These are phyloP conservation scores for Aphanomyces euteiches DNA, from an alignment of 352 stramenopile genomes.

Conservation along the genomic window DNA sequence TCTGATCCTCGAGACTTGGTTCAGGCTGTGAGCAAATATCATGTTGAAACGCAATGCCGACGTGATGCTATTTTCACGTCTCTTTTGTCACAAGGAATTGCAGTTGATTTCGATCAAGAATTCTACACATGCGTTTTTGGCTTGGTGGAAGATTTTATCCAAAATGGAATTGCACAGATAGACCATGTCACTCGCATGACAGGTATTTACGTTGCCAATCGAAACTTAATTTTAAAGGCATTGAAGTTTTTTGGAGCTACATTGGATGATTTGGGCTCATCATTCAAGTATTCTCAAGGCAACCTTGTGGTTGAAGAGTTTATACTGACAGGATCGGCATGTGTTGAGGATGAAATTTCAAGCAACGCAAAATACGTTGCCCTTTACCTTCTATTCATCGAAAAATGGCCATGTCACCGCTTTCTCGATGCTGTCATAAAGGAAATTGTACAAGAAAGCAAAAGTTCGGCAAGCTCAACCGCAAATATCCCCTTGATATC, in stretches of 20 bases:
- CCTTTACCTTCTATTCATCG: slow-evolving; percentile 23
- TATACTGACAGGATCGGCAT: slow-evolving; percentile 7
- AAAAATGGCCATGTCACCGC: slow-evolving; percentile 10
- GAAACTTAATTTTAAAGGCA: slow-evolving; percentile 15
- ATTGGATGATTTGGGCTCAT: background rate
- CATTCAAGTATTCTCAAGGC: background rate
- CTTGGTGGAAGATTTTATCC: slow-evolving; percentile 14
- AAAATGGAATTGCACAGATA: background rate
- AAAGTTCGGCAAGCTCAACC: too few relatives aligned
- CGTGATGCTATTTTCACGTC: background rate
- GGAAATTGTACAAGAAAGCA: too few relatives aligned
- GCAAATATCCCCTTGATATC: too few relatives aligned
- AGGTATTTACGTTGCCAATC: background rate
- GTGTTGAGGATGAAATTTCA: background rate
- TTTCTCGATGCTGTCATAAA: background rate
- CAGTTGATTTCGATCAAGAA: background rate
- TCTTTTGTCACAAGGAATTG: background rate
- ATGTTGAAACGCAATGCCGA: background rate
- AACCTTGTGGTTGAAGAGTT: slow-evolving; percentile 2
- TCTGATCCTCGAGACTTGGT: background rate
- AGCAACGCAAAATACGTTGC: slow-evolving; percentile 12
- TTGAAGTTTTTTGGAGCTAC: slow-evolving; percentile 15
- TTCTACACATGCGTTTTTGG: slow-evolving; percentile 16
- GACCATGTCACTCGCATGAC: slow-evolving; percentile 2
- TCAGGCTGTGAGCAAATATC: background rate